Evolutionary conservation across 2,329 filamentous ascomycete species (phyloP).

Genomic region (Phyllosticta paracitricarpa): DNA sequence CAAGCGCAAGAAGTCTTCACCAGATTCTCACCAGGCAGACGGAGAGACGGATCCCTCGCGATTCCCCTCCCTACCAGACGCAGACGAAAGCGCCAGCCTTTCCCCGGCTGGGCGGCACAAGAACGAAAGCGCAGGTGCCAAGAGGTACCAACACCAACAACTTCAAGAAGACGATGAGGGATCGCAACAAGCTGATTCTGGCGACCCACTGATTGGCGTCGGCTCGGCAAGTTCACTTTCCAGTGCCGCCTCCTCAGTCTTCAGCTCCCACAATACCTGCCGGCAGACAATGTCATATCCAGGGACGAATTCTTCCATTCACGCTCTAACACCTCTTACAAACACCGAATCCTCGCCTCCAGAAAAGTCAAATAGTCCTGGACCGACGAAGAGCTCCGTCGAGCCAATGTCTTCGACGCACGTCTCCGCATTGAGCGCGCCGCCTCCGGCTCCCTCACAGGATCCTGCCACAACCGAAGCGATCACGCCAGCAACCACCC

Average conservation of each 20-base stretch:
- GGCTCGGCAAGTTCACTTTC: constrained; percentile 63
- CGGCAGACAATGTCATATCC: constrained; percentile 42
- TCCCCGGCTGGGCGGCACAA: constrained; percentile 12
- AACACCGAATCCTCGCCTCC: constrained; percentile 56
- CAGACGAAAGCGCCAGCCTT: not conserved
- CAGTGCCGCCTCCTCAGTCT: constrained; percentile 62
- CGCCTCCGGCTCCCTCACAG: constrained; percentile 19
- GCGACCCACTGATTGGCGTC: constrained; percentile 60
- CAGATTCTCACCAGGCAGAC: constrained; percentile 14
- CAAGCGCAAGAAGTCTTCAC: constrained; percentile 27
- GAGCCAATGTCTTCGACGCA: constrained; percentile 25
- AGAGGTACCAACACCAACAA: constrained; percentile 9
- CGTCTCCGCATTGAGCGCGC: constrained; percentile 22
- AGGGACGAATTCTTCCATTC: constrained; percentile 43
- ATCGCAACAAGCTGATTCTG: constrained; percentile 45
- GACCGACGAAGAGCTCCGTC: constrained; percentile 30
- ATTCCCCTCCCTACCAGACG: not conserved
- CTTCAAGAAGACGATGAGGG: constrained; percentile 36
- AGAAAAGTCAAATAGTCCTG: constrained; percentile 46
- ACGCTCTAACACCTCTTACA: constrained; percentile 55
- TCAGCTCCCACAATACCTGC: constrained; percentile 46
- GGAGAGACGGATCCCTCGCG: constrained; percentile 7
- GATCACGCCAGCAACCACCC: constrained; percentile 35
- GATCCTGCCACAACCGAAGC: constrained; percentile 35
- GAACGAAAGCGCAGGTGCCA: constrained; percentile 12